Percentiles rank a stretch among this genome's conserved stretches.
phyloP scores from a whole-genome alignment of 148 eudicot genomes.

The Vaccinium macrocarpon region DNA sequence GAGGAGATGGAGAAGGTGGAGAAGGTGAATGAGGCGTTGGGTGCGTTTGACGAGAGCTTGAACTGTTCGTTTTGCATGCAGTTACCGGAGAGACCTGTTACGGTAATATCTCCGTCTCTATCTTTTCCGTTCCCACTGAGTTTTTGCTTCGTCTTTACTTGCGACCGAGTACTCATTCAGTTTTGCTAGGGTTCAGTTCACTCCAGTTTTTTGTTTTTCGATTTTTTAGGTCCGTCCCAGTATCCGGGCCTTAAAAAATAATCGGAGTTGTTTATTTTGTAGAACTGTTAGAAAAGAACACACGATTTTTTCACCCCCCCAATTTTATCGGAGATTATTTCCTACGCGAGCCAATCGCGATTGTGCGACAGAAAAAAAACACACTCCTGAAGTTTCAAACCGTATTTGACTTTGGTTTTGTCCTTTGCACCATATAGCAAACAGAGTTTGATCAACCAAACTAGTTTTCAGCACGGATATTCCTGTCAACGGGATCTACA shows the following conservation, averaged over 20 bases:
- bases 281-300: neutral
- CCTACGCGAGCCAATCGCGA: neutral
- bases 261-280: neutral
- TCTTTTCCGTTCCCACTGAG: neutral
- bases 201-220: neutral
- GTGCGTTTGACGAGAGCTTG: conserved; percentile 46
- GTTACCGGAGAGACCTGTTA: conserved; percentile 80
- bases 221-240: neutral
- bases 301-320: too few species aligned
- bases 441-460: neutral
- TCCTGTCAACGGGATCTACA: neutral
- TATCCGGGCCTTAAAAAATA: neutral
- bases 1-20: neutral
- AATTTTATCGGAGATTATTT: neutral
- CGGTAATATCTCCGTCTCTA: conserved; percentile 39
- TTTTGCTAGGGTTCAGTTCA: neutral
- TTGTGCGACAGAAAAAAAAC: neutral
- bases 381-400: neutral
- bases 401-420: neutral
- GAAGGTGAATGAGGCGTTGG: conserved; percentile 39
- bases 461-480: neutral
- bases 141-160: neutral
- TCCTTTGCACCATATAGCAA: neutral
- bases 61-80: conserved; percentile 76
- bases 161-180: too few species aligned